Conservation (phyloP, 768 basidiomycete species). For the Phylloporus sp. region DNA sequence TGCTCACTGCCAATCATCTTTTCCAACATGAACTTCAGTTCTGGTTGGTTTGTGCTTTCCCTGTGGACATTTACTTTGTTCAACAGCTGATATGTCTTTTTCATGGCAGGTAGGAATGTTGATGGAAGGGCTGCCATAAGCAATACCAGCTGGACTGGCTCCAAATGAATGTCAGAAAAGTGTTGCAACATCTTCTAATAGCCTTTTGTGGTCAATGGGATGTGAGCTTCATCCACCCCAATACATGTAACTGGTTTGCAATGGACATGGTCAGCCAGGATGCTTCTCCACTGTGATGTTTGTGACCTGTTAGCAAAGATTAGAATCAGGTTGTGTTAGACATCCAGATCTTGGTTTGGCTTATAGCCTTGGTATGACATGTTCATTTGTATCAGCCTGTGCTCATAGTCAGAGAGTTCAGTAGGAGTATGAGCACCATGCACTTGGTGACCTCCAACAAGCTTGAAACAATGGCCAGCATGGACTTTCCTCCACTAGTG, state of each 20-base stretch:
- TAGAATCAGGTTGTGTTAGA: background rate
- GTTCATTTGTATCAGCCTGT: accelerated
- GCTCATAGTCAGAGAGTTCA: background rate
- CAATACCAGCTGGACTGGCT: conserved; percentile 16
- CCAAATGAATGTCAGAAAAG: background rate
- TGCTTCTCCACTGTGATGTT: conserved; percentile 1
- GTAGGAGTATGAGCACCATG: background rate
- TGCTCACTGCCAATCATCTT: no score
- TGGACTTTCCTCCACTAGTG: background rate
- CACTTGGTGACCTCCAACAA: background rate
- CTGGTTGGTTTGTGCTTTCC: background rate
- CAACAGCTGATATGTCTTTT: background rate
- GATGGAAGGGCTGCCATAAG: conserved; percentile 17
- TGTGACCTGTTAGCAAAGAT: conserved; percentile 8
- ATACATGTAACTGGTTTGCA: background rate
- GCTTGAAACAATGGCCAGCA: background rate
- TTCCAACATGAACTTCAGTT: conserved; percentile 4
- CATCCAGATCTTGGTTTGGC: background rate
- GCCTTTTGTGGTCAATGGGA: conserved; percentile 1
- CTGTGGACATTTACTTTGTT: background rate
- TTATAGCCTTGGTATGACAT: background rate
- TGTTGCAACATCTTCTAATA: conserved; percentile 8
- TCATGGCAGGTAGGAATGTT: background rate
- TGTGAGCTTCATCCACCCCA: conserved; percentile 26
- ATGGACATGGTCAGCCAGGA: background rate